Conservation (phyloP, 2,329 filamentous ascomycete genomes). For the Stemphylium lycopersici region DNA sequence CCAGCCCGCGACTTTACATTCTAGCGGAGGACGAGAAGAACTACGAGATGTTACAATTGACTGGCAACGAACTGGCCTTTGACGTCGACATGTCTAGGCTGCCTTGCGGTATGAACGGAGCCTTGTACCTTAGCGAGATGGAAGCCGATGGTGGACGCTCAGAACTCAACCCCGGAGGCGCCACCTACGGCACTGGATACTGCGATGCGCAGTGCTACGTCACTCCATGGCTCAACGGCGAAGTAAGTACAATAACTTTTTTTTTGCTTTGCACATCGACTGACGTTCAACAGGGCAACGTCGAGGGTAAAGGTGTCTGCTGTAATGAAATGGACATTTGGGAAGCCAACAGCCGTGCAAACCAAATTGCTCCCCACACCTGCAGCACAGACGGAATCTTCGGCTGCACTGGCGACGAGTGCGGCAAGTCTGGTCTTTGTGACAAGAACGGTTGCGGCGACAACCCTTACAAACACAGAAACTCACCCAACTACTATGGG, state of each 20-base stretch:
- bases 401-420: constrained; percentile 51
- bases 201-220: constrained; percentile 54
- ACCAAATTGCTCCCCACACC: constrained; percentile 57
- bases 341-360: constrained; percentile 59
- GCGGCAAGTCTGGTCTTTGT: constrained; percentile 42
- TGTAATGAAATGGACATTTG: constrained; percentile 64
- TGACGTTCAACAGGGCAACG: constrained; percentile 51
- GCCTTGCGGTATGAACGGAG: constrained; percentile 52
- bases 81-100: constrained; percentile 65
- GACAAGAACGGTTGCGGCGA: constrained; percentile 47
- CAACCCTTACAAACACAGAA: constrained; percentile 39
- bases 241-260: constrained; percentile 31
- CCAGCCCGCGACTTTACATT: constrained; percentile 66
- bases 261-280: constrained; percentile 36
- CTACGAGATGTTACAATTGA: constrained; percentile 70
- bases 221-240: constrained; percentile 47
- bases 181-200: constrained; percentile 67
- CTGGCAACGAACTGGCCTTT: constrained; percentile 73
- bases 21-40: constrained; percentile 63
- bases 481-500: constrained; percentile 38
- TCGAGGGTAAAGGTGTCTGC: constrained; percentile 55
- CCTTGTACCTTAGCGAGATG: constrained; percentile 51
- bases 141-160: constrained; percentile 45
- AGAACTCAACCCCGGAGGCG: constrained; percentile 56
- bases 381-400: constrained; percentile 56